Evolutionary conservation across 805 yeast genomes (phyloP).

Genomic region (Vanderwaltozyma tropicalis): DNA sequence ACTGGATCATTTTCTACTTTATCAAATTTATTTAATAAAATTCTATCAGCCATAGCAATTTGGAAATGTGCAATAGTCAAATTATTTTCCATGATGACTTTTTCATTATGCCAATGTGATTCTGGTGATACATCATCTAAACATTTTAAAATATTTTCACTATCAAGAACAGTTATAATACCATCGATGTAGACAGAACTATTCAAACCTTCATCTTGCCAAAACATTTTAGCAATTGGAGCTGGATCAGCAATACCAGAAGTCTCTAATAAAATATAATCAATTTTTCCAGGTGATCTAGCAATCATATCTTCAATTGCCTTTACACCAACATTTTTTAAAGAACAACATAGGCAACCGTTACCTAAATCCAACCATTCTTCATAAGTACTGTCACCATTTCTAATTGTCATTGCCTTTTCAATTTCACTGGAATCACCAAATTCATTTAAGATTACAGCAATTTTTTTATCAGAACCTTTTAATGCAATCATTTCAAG

Average conservation of each 20-base stretch:
- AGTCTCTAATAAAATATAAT: slow-evolving; percentile 86
- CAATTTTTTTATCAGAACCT: slow-evolving; percentile 59
- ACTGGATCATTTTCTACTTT: slow-evolving; percentile 24
- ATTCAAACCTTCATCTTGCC: slow-evolving; percentile 86
- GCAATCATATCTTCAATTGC: slow-evolving; percentile 85
- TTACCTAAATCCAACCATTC: slow-evolving; percentile 97
- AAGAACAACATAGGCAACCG: slow-evolving; percentile 94
- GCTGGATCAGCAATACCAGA: slow-evolving; percentile 97
- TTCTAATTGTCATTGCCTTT: slow-evolving; percentile 62
- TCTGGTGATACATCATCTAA: slow-evolving; percentile 52
- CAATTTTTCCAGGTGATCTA: slow-evolving; percentile 61
- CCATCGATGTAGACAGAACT: slow-evolving; percentile 87
- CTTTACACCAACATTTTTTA: slow-evolving; percentile 86
- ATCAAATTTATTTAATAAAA: slow-evolving; percentile 74
- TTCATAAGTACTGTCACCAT: slow-evolving; percentile 46
- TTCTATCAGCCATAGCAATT: slow-evolving; percentile 78
- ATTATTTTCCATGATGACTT: slow-evolving; percentile 31
- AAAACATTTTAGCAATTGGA: slow-evolving; percentile 93
- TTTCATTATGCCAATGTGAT: slow-evolving; percentile 54
- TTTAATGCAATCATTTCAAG: slow-evolving; percentile 62
- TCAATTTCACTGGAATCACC: slow-evolving; percentile 89
- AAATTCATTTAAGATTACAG: slow-evolving; percentile 86
- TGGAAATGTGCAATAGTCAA: slow-evolving; percentile 81
- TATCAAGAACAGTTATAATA: slow-evolving; percentile 77
- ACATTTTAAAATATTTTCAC: slow-evolving; percentile 52